These are phyloP conservation scores for Conringia planisiliqua DNA, from an alignment of 345 rosid genomes.

Conservation along the genomic window DNA sequence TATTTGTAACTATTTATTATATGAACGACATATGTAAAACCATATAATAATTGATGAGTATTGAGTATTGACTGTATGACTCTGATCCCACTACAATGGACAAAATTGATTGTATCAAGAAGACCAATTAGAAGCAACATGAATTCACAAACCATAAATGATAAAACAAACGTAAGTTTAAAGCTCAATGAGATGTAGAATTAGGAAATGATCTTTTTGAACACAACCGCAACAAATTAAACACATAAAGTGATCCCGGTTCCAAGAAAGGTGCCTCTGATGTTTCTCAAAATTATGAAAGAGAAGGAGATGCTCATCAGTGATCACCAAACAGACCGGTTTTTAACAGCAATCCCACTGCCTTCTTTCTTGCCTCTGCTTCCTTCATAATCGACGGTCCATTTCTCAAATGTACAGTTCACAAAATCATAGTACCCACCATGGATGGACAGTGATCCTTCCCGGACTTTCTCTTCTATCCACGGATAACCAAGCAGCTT, in stretches of 20 bases:
- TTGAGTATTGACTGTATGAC: not conserved
- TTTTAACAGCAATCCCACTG: constrained; percentile 43
- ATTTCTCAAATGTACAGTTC: constrained; percentile 87
- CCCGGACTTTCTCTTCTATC: constrained; percentile 78
- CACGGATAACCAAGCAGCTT: constrained; percentile 88
- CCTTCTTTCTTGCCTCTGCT: constrained; percentile 44
- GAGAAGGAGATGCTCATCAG: not conserved
- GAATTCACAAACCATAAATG: not conserved
- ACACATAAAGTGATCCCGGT: constrained; percentile 1
- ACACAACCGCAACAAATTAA: constrained; percentile 11
- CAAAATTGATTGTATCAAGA: not conserved
- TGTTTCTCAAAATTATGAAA: constrained; percentile 18
- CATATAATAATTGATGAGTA: not conserved
- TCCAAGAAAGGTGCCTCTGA: not conserved
- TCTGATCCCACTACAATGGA: not conserved
- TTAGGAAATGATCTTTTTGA: not conserved
- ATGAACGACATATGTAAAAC: not conserved
- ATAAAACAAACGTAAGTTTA: not conserved
- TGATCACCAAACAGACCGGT: constrained; percentile 64
- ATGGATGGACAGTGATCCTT: constrained; percentile 60
- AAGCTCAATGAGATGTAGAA: not conserved
- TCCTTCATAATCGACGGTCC: constrained; percentile 73
- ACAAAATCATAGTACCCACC: constrained; percentile 90
- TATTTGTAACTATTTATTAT: not conserved
- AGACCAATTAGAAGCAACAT: not conserved